Base-by-base conservation (phyloP, 108 stramenopile genomes). In the Parietichytrium sp. region DNA sequence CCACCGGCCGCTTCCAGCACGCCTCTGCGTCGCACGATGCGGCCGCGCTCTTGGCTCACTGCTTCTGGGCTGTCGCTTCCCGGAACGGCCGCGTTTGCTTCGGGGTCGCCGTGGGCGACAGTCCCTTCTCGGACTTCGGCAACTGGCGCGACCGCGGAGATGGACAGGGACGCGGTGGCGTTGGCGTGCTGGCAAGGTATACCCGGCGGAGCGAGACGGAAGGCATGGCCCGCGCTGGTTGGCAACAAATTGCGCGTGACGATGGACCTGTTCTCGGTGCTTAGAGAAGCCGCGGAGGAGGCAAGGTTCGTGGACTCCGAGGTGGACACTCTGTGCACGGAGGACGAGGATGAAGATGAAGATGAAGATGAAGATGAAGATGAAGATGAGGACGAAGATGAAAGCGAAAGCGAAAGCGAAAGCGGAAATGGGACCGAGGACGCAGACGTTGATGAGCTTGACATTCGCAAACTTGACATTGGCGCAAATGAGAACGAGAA, bases 191-290 rank as follows among this genome's bases (percentile, higher is more conserved):
- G 18, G 42, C 61, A 42, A n/a, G 61, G 61, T 23, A 72, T 72
- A 33, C 61, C 61, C 23, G 38, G 38, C 10, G 61, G 38, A n/a
- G 61, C 45, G 61, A 33, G 61, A n/a, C 6, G 20, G 38, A n/a
- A 72, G 61, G 61, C 61, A 42, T 72, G 61, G 61, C 15, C 10
- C 38, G 42, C 61, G 29, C 29, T 72, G 61, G 20, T 72, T 25
- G 61, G 61, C 8, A 72, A 72, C 61, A 42, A 72, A 23, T 42
- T 72, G 15, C 61, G 61, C 33, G 45, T 72, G 23, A 72, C 36
- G 38, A 16, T n/a, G 8, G 61, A 72, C 0, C 61, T 72, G 38
- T 72, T 72, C 3, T 33, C 36, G 20, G 61, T 72, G 29, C 61
- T 72, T 42, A 16, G 61, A n/a, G 33, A 33, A 0, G 38, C 15